phyloP scores from a whole-genome alignment of 805 yeast genomes.

The Candida montana region DNA sequence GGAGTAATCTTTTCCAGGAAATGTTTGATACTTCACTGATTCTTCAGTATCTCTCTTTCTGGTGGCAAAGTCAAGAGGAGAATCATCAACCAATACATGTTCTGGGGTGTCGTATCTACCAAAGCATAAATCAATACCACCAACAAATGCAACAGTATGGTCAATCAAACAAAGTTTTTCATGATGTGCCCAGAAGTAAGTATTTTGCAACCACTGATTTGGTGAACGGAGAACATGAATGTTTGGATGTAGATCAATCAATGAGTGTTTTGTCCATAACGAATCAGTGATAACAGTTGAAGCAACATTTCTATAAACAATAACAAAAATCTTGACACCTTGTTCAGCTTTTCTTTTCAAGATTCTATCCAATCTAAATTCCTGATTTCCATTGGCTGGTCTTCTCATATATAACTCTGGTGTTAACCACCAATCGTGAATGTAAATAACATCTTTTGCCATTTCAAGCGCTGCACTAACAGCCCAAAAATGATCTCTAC shows the following conservation, averaged over 20 bases:
- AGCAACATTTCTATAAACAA: conserved; percentile 91
- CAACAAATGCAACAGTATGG: conserved; percentile 82
- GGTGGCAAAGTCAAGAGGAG: conserved; percentile 31
- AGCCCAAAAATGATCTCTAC: conserved; percentile 95
- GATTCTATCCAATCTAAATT: conserved; percentile 85
- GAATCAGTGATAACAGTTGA: conserved; percentile 92
- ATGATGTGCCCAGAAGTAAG: conserved; percentile 98
- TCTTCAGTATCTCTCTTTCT: conserved; percentile 32
- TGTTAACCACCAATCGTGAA: conserved; percentile 98
- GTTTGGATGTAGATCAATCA: conserved; percentile 78
- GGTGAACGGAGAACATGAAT: conserved; percentile 92
- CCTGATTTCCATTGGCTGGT: conserved; percentile 93
- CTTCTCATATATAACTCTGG: conserved; percentile 92
- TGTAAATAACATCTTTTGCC: conserved; percentile 90
- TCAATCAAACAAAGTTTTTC: conserved; percentile 87
- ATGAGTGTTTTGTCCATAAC: conserved; percentile 87
- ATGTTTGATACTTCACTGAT: conserved; percentile 46
- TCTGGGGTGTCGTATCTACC: conserved; percentile 97
- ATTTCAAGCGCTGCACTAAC: conserved; percentile 84
- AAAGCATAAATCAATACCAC: conserved; percentile 93
- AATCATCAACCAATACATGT: conserved; percentile 82
- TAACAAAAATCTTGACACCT: conserved; percentile 90
- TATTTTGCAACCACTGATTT: conserved; percentile 86
- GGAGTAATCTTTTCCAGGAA: conserved; percentile 97
- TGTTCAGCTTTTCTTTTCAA: conserved; percentile 86